Conservation (phyloP, 345 rosid species). For the Hirschfeldia incana region DNA sequence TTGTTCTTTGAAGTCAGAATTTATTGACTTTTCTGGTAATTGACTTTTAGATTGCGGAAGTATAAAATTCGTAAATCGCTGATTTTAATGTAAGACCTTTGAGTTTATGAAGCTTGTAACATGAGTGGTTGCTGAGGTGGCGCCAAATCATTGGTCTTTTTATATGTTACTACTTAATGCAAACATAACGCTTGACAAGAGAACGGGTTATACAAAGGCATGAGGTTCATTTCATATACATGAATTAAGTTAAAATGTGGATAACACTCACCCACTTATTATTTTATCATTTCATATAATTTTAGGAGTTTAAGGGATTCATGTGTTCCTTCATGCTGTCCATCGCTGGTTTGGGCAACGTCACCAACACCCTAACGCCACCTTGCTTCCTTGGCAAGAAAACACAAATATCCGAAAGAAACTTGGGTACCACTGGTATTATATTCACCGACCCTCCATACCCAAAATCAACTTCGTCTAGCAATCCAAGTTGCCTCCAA, state of each 20-base stretch:
- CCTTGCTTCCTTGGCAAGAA: slow-evolving; percentile 53
- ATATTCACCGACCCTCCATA: slow-evolving; percentile 51
- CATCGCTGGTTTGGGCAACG: slow-evolving; percentile 52
- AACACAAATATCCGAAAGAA: slow-evolving; percentile 47
- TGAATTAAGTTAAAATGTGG: background rate
- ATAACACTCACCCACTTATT: background rate
- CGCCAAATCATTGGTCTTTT: background rate
- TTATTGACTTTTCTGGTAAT: background rate
- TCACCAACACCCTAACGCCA: slow-evolving; percentile 56
- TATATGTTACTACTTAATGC: background rate
- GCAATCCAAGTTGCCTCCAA: slow-evolving; percentile 56
- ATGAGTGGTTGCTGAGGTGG: background rate
- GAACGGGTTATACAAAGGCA: background rate
- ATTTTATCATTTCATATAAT: slow-evolving; percentile 1
- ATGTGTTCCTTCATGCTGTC: slow-evolving; percentile 47
- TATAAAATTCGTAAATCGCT: background rate
- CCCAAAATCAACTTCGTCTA: slow-evolving; percentile 44
- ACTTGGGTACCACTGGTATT: slow-evolving; percentile 48
- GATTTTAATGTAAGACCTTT: background rate
- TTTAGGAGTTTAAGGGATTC: background rate
- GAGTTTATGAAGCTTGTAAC: background rate
- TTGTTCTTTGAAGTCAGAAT: background rate
- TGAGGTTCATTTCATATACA: background rate
- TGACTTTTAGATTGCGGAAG: background rate
- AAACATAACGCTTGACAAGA: background rate